phyloP scores from a whole-genome alignment of 2,329 filamentous ascomycete species.

The Penicillium sp. region DNA sequence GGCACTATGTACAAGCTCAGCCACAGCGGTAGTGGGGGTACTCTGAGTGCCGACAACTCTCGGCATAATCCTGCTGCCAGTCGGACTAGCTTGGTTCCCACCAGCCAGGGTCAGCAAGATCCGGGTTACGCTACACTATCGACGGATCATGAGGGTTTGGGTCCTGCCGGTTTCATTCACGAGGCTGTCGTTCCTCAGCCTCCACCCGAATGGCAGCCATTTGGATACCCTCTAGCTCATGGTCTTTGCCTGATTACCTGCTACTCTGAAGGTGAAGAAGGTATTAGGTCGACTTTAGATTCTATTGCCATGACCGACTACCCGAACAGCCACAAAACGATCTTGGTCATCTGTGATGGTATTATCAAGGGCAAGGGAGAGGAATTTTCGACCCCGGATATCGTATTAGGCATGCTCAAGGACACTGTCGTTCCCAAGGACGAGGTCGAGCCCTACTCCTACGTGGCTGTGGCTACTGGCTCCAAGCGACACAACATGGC shows the following conservation, averaged over 20 bases:
- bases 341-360: slow-evolving; percentile 94
- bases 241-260: slow-evolving; percentile 92
- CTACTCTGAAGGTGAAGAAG: slow-evolving; percentile 93
- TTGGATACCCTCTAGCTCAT: slow-evolving; percentile 91
- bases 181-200: slow-evolving; percentile 94
- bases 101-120: slow-evolving; percentile 42
- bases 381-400: slow-evolving; percentile 79
- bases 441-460: slow-evolving; percentile 86
- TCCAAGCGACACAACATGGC: slow-evolving; percentile 99
- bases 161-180: slow-evolving; percentile 92
- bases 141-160: slow-evolving; percentile 66
- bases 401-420: slow-evolving; percentile 89
- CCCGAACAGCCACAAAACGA: slow-evolving; percentile 97
- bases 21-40: slow-evolving; percentile 56
- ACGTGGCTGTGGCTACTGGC: slow-evolving; percentile 92
- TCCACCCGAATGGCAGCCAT: slow-evolving; percentile 94
- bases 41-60: slow-evolving; percentile 48
- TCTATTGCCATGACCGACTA: slow-evolving; percentile 98
- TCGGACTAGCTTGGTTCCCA: slow-evolving; percentile 60
- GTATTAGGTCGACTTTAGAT: slow-evolving; percentile 88
- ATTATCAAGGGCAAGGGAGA: slow-evolving; percentile 97
- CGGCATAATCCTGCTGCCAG: slow-evolving; percentile 42
- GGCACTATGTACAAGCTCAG: slow-evolving; percentile 66
- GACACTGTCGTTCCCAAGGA: slow-evolving; percentile 77
- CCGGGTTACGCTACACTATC: slow-evolving; percentile 53